Evolutionary conservation across 139 green algal genomes (phyloP).

Genomic region (Coelastrella sp.): DNA sequence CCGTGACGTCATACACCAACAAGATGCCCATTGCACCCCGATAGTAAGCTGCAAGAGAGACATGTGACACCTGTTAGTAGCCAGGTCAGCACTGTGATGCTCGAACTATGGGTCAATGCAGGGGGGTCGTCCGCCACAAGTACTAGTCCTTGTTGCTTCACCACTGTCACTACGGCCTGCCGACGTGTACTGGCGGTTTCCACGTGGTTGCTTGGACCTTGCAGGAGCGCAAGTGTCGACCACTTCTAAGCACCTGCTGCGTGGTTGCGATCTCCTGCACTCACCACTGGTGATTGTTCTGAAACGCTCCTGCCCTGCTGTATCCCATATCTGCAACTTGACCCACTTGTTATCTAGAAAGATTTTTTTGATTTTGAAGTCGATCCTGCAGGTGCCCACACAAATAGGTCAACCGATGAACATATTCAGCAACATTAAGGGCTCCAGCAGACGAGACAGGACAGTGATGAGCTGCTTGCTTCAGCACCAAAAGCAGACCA

Average conservation of each 20-base stretch:
- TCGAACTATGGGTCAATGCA: neutral
- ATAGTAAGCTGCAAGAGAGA: slow-evolving; percentile 91
- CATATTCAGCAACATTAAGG: no score
- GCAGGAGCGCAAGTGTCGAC: no score
- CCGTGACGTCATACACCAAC: slow-evolving; percentile 98
- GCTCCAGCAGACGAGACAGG: no score
- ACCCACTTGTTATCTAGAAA: slow-evolving; percentile 94
- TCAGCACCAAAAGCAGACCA: neutral
- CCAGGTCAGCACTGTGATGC: no score
- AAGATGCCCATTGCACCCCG: slow-evolving; percentile 97
- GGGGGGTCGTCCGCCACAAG: no score
- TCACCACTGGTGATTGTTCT: slow-evolving; percentile 96
- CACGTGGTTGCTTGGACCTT: no score
- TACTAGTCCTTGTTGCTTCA: no score
- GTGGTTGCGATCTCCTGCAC: neutral
- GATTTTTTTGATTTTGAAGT: slow-evolving; percentile 99
- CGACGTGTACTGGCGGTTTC: no score
- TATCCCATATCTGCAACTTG: slow-evolving; percentile 99
- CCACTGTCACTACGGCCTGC: no score
- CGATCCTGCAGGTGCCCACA: slow-evolving; percentile 80
- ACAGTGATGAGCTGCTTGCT: neutral
- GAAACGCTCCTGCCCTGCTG: slow-evolving; percentile 98
- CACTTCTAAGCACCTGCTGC: no score
- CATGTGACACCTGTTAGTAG: no score
- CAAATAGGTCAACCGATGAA: no score